Conservation (phyloP, 2,329 filamentous ascomycete species). For the Penicillium corylophilum region DNA sequence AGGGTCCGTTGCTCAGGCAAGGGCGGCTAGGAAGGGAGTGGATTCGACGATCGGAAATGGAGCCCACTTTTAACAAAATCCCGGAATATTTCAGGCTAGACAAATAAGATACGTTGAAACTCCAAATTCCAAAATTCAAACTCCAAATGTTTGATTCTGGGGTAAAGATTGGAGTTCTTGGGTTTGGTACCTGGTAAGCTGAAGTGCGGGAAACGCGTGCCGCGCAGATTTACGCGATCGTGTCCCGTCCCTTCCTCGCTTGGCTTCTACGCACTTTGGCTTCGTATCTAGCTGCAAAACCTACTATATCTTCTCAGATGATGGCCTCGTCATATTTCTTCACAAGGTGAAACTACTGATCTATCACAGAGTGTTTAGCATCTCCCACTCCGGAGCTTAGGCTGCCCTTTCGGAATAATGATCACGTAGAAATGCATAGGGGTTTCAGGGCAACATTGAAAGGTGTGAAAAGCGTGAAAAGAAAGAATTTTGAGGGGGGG, state of each 20-base stretch:
- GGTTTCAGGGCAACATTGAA: too few relatives aligned
- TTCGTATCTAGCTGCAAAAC: too few relatives aligned
- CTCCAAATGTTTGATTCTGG: background rate
- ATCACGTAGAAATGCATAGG: too few relatives aligned
- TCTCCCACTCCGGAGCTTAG: background rate
- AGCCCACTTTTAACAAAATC: constrained; percentile 6
- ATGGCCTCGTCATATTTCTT: background rate
- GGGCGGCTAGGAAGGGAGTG: constrained; percentile 18
- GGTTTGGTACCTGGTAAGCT: background rate
- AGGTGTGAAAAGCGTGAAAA: too few relatives aligned
- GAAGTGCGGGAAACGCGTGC: constrained; percentile 8
- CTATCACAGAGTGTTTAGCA: background rate
- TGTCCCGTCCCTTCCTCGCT: constrained; percentile 1
- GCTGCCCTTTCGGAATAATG: constrained; percentile 1
- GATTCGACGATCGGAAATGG: constrained; percentile 17
- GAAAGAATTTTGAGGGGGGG: too few relatives aligned
- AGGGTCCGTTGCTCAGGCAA: constrained; percentile 17
- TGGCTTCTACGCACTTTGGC: background rate
- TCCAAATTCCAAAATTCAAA: background rate
- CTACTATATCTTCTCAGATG: background rate
- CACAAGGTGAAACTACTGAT: background rate
- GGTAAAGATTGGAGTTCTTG: background rate
- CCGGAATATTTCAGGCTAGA: background rate
- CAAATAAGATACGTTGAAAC: background rate
- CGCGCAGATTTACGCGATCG: constrained; percentile 3